Evolutionary conservation across 2,329 filamentous ascomycete species (phyloP), one percentile per base, ranked within the genome.

Genomic region (Claviceps sp.): DNA sequence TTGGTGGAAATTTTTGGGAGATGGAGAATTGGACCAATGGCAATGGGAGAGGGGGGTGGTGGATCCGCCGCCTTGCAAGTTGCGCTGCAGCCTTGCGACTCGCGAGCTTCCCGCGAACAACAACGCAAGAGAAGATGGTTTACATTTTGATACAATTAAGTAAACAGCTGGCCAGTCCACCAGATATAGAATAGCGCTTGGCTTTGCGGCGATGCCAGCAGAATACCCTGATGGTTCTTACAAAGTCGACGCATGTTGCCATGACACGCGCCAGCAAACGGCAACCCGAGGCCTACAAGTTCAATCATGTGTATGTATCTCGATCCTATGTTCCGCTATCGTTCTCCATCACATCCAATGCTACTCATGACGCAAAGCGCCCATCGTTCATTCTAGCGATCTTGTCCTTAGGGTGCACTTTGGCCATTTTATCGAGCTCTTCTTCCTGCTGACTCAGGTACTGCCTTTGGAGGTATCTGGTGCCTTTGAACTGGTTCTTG

Each of bases 391-490:
- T 56, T 61, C 64, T 67, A 57, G 64, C 63, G 52, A 70, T 62
- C 62, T 65, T 68, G 63, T 72, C 58, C 59, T 59, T 64, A 51
- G 66, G 63, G 61, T 70, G 67, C 43, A 70, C 67, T 61, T 66
- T 67, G 54, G 66, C 67, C 47, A 61, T 64, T 50, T 63, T 56
- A 55, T 70, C 67, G 51, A 68, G 55, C 53, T 68, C 64, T 57
- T 68, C 62, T 41, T 71, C 69, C 61, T 72, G 66, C 71, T 83
- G 76, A 50, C 73, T 68, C 55, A 82, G 65, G 69, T 87, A 87
- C 72, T 89, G 88, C 65, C 86, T 82, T 71, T 90, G 86, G 63
- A 88, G 72, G 61, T 88, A 89, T 57, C 88, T 73, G 67, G 86
- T 88, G 54, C 87, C 87, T 72, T 81, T 84, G 66, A 91, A 77